These are phyloP conservation scores for Coniochaeta prunicola DNA, from an alignment of 2,329 filamentous ascomycete species.

Conservation along the genomic window DNA sequence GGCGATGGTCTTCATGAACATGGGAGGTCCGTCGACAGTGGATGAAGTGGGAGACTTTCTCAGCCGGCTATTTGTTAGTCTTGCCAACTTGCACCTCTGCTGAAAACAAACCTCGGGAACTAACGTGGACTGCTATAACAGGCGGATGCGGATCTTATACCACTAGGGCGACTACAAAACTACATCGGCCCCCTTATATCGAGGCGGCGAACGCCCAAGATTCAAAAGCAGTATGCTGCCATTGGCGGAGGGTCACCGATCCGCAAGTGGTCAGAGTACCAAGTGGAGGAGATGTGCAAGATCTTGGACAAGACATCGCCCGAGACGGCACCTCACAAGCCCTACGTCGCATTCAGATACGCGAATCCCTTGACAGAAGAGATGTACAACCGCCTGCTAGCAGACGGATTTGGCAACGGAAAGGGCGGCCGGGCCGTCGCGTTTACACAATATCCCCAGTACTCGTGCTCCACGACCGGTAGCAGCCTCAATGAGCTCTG, in stretches of 20 bases:
- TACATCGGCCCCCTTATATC: slow-evolving; percentile 89
- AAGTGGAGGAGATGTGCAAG: slow-evolving; percentile 95
- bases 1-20: slow-evolving; percentile 98
- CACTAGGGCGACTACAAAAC: slow-evolving; percentile 82
- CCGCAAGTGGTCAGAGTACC: slow-evolving; percentile 94
- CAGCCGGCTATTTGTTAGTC: slow-evolving; percentile 79
- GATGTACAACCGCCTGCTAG: slow-evolving; percentile 76
- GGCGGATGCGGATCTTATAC: slow-evolving; percentile 91
- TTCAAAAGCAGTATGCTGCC: slow-evolving; percentile 87
- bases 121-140: slow-evolving; percentile 25
- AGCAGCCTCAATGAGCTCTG: slow-evolving; percentile 95
- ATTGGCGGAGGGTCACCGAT: slow-evolving; percentile 98
- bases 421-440: slow-evolving; percentile 90
- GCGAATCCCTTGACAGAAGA: slow-evolving; percentile 89
- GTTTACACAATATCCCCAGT: slow-evolving; percentile 97
- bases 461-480: slow-evolving; percentile 95
- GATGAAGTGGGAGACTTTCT: slow-evolving; percentile 86
- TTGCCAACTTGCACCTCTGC: neutral
- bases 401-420: slow-evolving; percentile 84
- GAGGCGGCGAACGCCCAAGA: slow-evolving; percentile 84
- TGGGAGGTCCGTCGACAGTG: slow-evolving; percentile 88
- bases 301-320: slow-evolving; percentile 85
- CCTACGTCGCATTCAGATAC: slow-evolving; percentile 96
- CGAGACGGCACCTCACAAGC: slow-evolving; percentile 91
- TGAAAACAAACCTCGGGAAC: neutral